Evolutionary conservation across 106 monocot genomes (phyloP), one percentile per base, ranked within the genome.

Genomic region (Apostasia shenzhenica): DNA sequence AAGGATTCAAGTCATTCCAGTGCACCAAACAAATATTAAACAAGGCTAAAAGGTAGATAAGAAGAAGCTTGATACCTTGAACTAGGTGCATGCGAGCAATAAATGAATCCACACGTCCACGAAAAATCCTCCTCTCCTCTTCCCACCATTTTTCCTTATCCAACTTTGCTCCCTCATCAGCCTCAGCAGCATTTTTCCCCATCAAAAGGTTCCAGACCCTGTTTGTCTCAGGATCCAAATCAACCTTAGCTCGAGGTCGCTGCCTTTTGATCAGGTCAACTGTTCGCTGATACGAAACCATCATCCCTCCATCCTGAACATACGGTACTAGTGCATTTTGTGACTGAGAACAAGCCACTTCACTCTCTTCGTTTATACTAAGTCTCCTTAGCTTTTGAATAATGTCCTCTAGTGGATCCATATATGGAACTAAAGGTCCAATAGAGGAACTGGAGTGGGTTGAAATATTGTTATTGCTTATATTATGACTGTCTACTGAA

Each of bases 81-180:
- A 99, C 81, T 47, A 89, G 84, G 76, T 99, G 92, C 97, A 99
- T 99, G 10, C 85, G 73, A 54, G 92, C 82, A 78, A 99, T 92
- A 73, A 99, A 99, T 60, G 92, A 92, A 57, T 89, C 83, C 5
- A 75, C 79, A 47, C 97, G 86, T 41, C 89, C 89, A 68, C 54
- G 78, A 48, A 92, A 99, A 56, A 99, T 75, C 26, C 59, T 53
- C 67, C 97, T 82, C 63, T 99, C 97, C 54, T 85, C 87, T 72
- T 86, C 89, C 92, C 91, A 89, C 76, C 80, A 77, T 72, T 83
- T 87, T 70, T 92, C 85, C 61, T 99, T 92, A 59, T 89, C 75
- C 56, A 70, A 49, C 56, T 73, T 70, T 11, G 69, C 57, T 43
- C 50, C 76, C 11, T 82, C 69, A 66, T 81, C 67, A 49, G 63